Percentiles rank a stretch among this genome's conserved stretches.
Evolutionary conservation across 2,329 filamentous ascomycete species (phyloP).

Genomic region (Nemania abortiva): DNA sequence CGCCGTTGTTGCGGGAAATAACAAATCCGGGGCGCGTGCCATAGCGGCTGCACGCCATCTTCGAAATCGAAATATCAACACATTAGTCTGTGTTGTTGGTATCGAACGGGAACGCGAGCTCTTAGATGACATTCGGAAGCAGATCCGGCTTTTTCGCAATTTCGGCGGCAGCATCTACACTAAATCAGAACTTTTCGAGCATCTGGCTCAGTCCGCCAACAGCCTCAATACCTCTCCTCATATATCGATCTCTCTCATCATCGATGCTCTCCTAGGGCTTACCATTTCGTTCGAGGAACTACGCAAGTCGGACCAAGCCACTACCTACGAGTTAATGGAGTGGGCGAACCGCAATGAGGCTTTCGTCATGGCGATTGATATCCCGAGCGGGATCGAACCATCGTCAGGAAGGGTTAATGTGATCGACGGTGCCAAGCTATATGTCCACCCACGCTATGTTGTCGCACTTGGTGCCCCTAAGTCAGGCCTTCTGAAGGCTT

Average conservation of each 20-base stretch:
- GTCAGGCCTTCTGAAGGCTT: slow-evolving; percentile 81
- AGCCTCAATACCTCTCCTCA: slow-evolving; percentile 47
- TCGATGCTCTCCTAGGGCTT: slow-evolving; percentile 89
- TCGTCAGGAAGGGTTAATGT: slow-evolving; percentile 75
- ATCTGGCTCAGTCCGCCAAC: slow-evolving; percentile 62
- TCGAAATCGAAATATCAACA: slow-evolving; percentile 82
- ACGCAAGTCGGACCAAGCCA: slow-evolving; percentile 82
- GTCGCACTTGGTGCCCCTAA: slow-evolving; percentile 90
- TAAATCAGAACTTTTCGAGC: slow-evolving; percentile 72
- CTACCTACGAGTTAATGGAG: slow-evolving; percentile 88
- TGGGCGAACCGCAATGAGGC: slow-evolving; percentile 93
- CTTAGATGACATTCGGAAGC: slow-evolving; percentile 82
- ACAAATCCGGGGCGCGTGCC: slow-evolving; percentile 86
- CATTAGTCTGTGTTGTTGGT: slow-evolving; percentile 86
- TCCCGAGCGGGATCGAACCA: slow-evolving; percentile 89
- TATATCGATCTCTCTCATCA: slow-evolving; percentile 52
- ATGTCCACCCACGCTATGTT: slow-evolving; percentile 84
- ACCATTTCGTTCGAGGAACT: slow-evolving; percentile 91
- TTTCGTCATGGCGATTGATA: slow-evolving; percentile 86
- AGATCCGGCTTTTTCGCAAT: slow-evolving; percentile 85
- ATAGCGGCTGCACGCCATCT: slow-evolving; percentile 89
- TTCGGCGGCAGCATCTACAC: slow-evolving; percentile 80
- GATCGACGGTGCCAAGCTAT: slow-evolving; percentile 81
- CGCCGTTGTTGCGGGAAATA: slow-evolving; percentile 93
- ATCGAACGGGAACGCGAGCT: slow-evolving; percentile 86